Evolutionary conservation across 306 rosid genomes (phyloP).

Genomic region (Casuarina cunninghamiana): DNA sequence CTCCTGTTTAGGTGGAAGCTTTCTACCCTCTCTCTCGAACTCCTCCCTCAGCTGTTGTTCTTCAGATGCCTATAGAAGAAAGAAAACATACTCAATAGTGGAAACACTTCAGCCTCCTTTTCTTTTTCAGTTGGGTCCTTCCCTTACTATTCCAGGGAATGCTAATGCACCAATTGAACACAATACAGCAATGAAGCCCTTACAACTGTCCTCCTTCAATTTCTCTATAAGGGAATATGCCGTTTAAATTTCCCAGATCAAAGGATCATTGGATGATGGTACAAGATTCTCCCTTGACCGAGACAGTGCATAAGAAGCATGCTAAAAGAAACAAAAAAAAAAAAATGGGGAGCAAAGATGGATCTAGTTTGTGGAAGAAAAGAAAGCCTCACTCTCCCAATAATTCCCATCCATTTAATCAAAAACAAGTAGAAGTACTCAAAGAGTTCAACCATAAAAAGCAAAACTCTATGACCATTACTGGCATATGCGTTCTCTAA

Average conservation of each 20-base stretch:
- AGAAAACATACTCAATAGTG: not conserved
- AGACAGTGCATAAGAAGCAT: not conserved
- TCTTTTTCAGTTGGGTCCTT: not conserved
- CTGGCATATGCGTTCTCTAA: not conserved
- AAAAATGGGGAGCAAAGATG: not conserved
- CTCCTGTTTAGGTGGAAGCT: conserved; percentile 81
- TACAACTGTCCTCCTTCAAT: no score
- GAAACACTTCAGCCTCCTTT: not conserved
- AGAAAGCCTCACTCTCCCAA: not conserved
- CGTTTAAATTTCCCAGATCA: not conserved
- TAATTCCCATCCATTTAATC: not conserved
- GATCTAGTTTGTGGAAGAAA: not conserved
- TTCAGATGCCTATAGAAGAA: conserved; percentile 71
- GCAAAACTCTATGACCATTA: not conserved
- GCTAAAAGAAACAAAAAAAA: not conserved
- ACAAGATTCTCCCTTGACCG: not conserved
- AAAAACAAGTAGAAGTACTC: not conserved
- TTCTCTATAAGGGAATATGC: not conserved
- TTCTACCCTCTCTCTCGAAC: conserved; percentile 94
- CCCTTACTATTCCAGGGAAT: not conserved
- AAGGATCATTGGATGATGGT: not conserved
- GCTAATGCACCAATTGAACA: not conserved
- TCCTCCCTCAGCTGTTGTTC: conserved; percentile 85
- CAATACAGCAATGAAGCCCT: not conserved
- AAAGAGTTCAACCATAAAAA: no score